A percentile compares a stretch with the other conserved stretches of the same genome.
phyloP scores from a whole-genome alignment of 176 grass and related monocot species.

The bread wheat (Triticum aestivum) region IWGSC_CS_RefSeq_v2.1 NC_057797.1:753366186-753366685 shows the following conservation, averaged over 20 bases:
- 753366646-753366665: slow-evolving; percentile 28
- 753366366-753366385: neutral
- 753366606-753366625: slow-evolving; percentile 29
- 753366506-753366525: slow-evolving; percentile 1
- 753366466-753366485: slow-evolving; percentile 7
- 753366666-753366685: slow-evolving; percentile 20
- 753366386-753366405: neutral
- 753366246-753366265: slow-evolving; percentile 11
- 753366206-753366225: neutral
- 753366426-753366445: neutral
- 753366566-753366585: slow-evolving; percentile 27
- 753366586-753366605: slow-evolving; percentile 4
- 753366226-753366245: slow-evolving; percentile 23
- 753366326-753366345: neutral
- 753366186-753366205: slow-evolving; percentile 6
- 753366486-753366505: slow-evolving; percentile 20
- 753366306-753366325: too few species aligned
- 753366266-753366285: slow-evolving; percentile 36
- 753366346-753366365: neutral
- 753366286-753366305: slow-evolving; percentile 1
- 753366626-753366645: neutral
- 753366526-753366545: neutral
- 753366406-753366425: neutral
- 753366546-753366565: slow-evolving; percentile 26
- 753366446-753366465: neutral